Evolutionary conservation across 306 rosid genomes (phyloP), one percentile per base, ranked within the genome.

Genomic region (Vigna mungo): DNA sequence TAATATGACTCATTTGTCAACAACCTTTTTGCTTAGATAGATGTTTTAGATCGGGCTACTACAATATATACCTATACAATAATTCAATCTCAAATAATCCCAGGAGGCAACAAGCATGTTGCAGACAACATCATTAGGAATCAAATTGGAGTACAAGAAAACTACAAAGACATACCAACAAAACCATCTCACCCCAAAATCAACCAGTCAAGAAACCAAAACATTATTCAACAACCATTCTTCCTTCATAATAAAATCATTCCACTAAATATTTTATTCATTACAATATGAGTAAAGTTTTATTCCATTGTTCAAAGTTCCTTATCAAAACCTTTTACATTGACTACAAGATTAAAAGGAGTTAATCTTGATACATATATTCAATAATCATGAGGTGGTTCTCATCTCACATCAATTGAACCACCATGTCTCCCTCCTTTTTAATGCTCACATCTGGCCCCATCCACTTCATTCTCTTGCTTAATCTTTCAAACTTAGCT

Each of bases 211-310:
- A 69, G 27, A 16, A 32, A 70, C 54, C 71, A 70, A 70, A 47
- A 17, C 47, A 79, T 60, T 60, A 36, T 60, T 79, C 65, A 61
- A 59, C 63, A 70, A 79, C 82, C 71, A 70, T 71, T 71, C 48
- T 25, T 67, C 46, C 44, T 78, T 56, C 27, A 25, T 25, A 2
- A 25, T 15, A 21, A 52, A 65, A 3, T 65, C 20, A 46, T 12
- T 68, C 34, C 48, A 78, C 69, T 4, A 68, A 56, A 17, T 30
- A 13, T 1, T 36, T 34, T 51, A 44, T 75, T 46, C 0, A 27
- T 14, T 30, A 52, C 2, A 63, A 46, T 60, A 46, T 52, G 5
- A 1, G 14, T 58, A 17, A 44, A 68, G 41, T 47, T 68, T 54
- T 13, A 14, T n/a, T 66, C 48, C 21, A n/a, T 1, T 77, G 68